Evolutionary conservation across 2,329 filamentous ascomycete genomes (phyloP).

Genomic region (Sporothrix globosa): DNA sequence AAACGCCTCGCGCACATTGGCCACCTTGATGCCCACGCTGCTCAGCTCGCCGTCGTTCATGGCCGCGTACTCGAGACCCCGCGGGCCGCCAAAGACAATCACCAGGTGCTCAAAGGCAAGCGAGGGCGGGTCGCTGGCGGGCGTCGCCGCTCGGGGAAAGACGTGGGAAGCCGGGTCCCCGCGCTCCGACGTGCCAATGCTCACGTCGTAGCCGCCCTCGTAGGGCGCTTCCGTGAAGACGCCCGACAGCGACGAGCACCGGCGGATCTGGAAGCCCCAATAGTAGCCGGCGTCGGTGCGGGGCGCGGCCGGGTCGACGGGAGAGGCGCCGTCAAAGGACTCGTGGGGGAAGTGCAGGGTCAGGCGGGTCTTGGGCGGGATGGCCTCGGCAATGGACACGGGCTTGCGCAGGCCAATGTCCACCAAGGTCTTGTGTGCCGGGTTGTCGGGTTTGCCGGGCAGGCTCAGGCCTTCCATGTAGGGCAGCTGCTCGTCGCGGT

Average conservation of each 20-base stretch:
- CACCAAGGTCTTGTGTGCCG: constrained; percentile 55
- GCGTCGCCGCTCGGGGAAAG: constrained; percentile 50
- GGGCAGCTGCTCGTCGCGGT: constrained; percentile 73
- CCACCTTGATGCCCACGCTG: constrained; percentile 64
- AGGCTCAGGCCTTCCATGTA: constrained; percentile 78
- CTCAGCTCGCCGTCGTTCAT: constrained; percentile 60
- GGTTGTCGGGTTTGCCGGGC: constrained; percentile 47
- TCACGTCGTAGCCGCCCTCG: constrained; percentile 78
- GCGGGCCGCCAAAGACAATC: constrained; percentile 78
- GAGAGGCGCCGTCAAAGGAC: constrained; percentile 54
- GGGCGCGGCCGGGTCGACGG: constrained; percentile 69
- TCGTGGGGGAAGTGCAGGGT: constrained; percentile 67
- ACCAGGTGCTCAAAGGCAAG: constrained; percentile 69
- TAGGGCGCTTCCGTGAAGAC: constrained; percentile 78
- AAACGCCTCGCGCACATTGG: constrained; percentile 71
- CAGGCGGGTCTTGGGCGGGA: constrained; percentile 72
- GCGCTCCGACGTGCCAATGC: constrained; percentile 81
- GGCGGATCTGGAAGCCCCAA: constrained; percentile 79
- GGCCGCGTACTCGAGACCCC: constrained; percentile 76
- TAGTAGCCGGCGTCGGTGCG: constrained; percentile 79
- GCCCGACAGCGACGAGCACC: constrained; percentile 65
- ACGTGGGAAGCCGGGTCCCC: constrained; percentile 57
- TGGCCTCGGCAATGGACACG: constrained; percentile 59
- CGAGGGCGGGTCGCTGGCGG: constrained; percentile 34
- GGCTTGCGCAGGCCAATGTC: constrained; percentile 61